Evolutionary conservation across 2,329 filamentous ascomycete genomes (phyloP).

Genomic region (Diplodia scrobiculata): DNA sequence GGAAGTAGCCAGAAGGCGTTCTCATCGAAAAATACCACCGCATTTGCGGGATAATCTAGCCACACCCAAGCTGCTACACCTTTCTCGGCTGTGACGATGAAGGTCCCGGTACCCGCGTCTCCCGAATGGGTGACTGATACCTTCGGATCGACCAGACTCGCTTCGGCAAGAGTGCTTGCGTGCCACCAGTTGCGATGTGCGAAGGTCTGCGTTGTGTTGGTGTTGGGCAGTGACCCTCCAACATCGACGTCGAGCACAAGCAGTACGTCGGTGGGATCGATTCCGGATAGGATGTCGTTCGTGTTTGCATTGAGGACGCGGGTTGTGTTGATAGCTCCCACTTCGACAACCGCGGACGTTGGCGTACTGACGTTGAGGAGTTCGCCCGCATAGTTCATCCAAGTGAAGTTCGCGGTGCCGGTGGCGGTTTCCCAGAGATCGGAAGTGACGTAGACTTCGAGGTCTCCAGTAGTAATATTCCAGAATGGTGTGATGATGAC

Average conservation of each 20-base stretch:
- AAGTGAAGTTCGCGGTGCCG: conserved; percentile 54
- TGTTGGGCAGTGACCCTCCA: conserved; percentile 53
- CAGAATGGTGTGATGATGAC: conserved; percentile 63
- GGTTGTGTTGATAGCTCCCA: conserved; percentile 59
- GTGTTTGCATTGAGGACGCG: conserved; percentile 48
- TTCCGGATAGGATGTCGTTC: conserved; percentile 40
- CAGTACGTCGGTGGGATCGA: conserved; percentile 45
- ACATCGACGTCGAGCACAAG: conserved; percentile 52
- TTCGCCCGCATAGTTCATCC: conserved; percentile 56
- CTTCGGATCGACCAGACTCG: conserved; percentile 54
- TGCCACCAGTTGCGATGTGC: conserved; percentile 57
- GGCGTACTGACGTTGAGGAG: conserved; percentile 47
- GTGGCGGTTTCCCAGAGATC: conserved; percentile 57
- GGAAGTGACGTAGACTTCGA: conserved; percentile 60
- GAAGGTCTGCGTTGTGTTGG: conserved; percentile 46
- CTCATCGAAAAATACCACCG: conserved; percentile 55
- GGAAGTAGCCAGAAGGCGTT: conserved; percentile 57
- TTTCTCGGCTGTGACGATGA: conserved; percentile 52
- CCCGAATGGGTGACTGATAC: conserved; percentile 46
- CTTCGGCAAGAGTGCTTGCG: conserved; percentile 50
- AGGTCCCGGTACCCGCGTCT: conserved; percentile 37
- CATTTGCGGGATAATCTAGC: conserved; percentile 56
- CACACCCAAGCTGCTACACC: conserved; percentile 59
- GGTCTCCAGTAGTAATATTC: conserved; percentile 53
- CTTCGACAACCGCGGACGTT: conserved; percentile 43